Evolutionary conservation across 345 rosid species (phyloP).

Genomic region (Corymbia maculata): DNA sequence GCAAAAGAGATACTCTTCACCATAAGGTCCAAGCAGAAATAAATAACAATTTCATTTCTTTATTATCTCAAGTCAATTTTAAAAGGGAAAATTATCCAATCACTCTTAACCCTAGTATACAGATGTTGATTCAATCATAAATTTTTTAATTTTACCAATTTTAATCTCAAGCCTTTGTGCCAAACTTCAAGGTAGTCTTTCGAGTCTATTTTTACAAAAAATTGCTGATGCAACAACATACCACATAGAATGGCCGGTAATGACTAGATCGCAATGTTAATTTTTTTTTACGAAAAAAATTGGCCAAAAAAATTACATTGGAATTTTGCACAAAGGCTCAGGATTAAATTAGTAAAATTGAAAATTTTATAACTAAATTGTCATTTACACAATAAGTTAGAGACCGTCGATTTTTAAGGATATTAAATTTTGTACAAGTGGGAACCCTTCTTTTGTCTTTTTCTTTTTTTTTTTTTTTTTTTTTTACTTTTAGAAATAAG

Average conservation of each 20-base stretch:
- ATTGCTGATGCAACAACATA: accelerated
- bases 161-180: accelerated
- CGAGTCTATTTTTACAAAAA: accelerated
- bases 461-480: neutral
- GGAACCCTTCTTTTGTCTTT: neutral
- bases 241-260: accelerated
- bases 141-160: accelerated
- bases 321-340: accelerated
- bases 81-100: neutral
- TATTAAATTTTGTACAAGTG: neutral
- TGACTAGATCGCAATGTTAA: accelerated
- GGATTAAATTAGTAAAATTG: neutral
- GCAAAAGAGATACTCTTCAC: neutral
- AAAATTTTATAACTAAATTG: accelerated
- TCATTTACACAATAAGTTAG: neutral
- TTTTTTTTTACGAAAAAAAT: accelerated
- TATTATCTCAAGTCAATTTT: neutral
- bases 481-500: neutral
- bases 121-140: neutral
- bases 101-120: accelerated
- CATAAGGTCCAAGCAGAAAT: neutral
- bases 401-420: accelerated
- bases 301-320: accelerated
- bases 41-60: neutral
- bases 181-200: accelerated